These are phyloP conservation scores for Bocquillonia castaneifolia DNA, from an alignment of 441 rosid species.

Conservation along the genomic window DNA sequence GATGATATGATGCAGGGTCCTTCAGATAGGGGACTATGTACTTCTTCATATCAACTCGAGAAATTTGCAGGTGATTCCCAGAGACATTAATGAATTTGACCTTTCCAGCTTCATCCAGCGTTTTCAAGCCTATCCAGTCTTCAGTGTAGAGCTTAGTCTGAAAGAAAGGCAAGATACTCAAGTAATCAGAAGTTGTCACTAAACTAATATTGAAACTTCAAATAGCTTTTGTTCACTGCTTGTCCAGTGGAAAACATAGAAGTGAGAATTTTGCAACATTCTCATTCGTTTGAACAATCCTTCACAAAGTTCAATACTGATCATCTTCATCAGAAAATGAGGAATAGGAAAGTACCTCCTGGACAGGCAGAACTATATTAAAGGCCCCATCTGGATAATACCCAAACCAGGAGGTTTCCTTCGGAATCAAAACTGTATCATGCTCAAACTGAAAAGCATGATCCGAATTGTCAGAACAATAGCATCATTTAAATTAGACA, in stretches of 20 bases:
- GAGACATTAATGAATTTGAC: conserved; percentile 60
- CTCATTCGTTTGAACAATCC: not conserved
- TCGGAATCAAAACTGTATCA: conserved; percentile 64
- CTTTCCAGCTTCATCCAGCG: conserved; percentile 71
- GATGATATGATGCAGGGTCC: conserved; percentile 31
- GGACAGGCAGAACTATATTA: conserved; percentile 45
- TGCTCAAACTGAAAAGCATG: conserved; percentile 61
- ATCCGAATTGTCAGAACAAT: conserved; percentile 14
- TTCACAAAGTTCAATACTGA: not conserved
- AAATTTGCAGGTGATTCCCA: conserved; percentile 53
- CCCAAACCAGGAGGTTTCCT: conserved; percentile 83
- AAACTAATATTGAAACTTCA: not conserved
- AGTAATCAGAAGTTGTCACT: not conserved
- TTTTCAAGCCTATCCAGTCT: conserved; percentile 84
- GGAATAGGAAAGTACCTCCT: conserved; percentile 36
- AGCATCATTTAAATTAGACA: not conserved
- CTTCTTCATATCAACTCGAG: conserved; percentile 49
- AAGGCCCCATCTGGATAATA: conserved; percentile 69
- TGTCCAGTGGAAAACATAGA: not conserved
- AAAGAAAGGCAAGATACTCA: conserved; percentile 5
- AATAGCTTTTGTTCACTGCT: not conserved
- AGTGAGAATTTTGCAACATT: not conserved
- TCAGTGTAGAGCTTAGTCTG: conserved; percentile 68
- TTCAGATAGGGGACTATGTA: conserved; percentile 61
- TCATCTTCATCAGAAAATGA: not conserved